These are phyloP conservation scores for Hymenoscyphus fructigenus DNA, from an alignment of 2,329 filamentous ascomycete genomes.

Conservation along the genomic window DNA sequence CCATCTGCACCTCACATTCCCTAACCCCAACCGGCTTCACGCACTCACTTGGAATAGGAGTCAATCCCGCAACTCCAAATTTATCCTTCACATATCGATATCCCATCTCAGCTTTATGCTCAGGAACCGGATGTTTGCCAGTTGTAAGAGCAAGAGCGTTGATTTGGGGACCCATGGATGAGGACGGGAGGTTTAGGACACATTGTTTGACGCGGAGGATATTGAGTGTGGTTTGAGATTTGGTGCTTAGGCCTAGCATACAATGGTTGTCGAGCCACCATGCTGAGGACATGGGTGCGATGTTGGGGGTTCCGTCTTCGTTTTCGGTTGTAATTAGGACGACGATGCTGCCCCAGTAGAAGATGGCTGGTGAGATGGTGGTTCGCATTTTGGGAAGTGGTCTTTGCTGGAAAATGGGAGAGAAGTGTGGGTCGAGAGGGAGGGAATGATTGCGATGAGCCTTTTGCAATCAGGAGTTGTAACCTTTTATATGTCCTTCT, in stretches of 20 bases:
- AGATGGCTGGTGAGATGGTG: constrained; percentile 41
- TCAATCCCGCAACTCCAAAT: constrained; percentile 38
- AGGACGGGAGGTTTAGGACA: too few species aligned
- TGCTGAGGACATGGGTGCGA: constrained; percentile 45
- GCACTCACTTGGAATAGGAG: constrained; percentile 37
- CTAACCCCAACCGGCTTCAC: constrained; percentile 39
- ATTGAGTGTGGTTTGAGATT: too few species aligned
- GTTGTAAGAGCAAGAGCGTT: too few species aligned
- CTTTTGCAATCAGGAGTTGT: too few species aligned
- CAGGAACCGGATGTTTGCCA: too few species aligned
- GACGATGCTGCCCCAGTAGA: constrained; percentile 45
- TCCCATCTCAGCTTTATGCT: constrained; percentile 26
- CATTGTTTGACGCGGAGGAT: too few species aligned
- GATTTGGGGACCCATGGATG: too few species aligned
- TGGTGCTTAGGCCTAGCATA: constrained; percentile 42
- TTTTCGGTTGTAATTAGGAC: constrained; percentile 43
- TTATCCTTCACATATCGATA: constrained; percentile 44
- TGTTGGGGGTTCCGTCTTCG: constrained; percentile 43
- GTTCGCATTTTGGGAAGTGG: too few species aligned
- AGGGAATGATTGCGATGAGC: too few species aligned
- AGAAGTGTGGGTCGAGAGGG: too few species aligned
- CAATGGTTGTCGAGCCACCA: constrained; percentile 46
- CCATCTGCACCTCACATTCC: constrained; percentile 46
- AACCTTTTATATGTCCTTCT: too few species aligned
- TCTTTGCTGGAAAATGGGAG: too few species aligned